Evolutionary conservation across 1,284 basidiomycete genomes (phyloP).

Genomic region (Melanopsichium pennsylvanicum): DNA sequence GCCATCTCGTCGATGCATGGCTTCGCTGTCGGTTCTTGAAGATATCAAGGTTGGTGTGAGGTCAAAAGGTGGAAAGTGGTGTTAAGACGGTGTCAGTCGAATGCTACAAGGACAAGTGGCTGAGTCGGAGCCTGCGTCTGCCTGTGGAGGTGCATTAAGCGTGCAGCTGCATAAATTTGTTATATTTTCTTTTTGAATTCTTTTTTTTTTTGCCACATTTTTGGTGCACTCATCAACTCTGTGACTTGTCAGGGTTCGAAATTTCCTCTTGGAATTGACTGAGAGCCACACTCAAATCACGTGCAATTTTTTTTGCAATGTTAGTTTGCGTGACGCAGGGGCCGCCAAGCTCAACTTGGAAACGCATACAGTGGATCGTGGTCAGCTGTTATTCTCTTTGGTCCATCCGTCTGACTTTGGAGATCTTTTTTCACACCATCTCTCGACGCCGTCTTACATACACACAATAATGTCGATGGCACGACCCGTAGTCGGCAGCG

Average conservation of each 20-base stretch:
- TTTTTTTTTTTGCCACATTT: conserved; percentile 4
- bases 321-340: conserved; percentile 28
- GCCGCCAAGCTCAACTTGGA: conserved; percentile 3
- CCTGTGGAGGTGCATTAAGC: conserved; percentile 15
- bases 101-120: conserved; percentile 4
- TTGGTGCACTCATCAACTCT: no score
- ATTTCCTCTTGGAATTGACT: neutral
- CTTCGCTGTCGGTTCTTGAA: conserved; percentile 1
- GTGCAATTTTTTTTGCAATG: neutral
- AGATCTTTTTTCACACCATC: neutral
- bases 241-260: conserved; percentile 12
- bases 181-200: no score
- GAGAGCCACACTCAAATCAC: conserved; percentile 1
- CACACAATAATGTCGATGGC: conserved; percentile 29
- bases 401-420: no score
- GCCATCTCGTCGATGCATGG: conserved; percentile 26
- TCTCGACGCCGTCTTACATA: no score
- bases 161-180: no score
- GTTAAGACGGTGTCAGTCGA: neutral
- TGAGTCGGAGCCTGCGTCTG: conserved; percentile 33
- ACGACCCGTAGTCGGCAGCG: conserved; percentile 53
- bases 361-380: no score
- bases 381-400: no score
- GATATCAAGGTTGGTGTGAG: neutral
- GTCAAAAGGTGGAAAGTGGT: no score